Conservation (phyloP, 257 asterid species). For the Ilex aquifolium region DNA sequence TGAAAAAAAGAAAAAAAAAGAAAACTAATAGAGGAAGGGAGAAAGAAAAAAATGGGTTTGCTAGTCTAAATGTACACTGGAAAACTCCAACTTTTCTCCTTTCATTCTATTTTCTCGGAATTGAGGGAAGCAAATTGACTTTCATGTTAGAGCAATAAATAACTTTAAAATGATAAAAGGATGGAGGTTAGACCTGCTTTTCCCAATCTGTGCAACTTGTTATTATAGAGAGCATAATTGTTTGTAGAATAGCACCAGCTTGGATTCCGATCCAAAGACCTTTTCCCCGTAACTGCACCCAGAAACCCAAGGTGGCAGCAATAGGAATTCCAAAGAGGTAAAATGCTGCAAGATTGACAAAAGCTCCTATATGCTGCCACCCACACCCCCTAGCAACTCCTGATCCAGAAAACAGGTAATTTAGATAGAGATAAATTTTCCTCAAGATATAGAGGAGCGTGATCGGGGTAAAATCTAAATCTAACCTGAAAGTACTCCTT, state of each 20-base stretch:
- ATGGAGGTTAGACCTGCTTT: constrained; percentile 35
- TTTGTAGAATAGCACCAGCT: constrained; percentile 49
- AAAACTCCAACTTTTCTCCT: no score
- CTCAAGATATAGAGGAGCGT: not conserved
- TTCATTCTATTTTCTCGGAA: no score
- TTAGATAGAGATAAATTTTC: no score
- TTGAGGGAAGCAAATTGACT: no score
- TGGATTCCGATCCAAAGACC: constrained; percentile 79
- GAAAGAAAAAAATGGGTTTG: no score
- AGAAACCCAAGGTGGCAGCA: constrained; percentile 50
- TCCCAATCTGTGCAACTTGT: constrained; percentile 65
- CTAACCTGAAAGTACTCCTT: constrained; percentile 66
- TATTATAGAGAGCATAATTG: constrained; percentile 35
- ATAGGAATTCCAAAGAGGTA: constrained; percentile 73
- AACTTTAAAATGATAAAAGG: not conserved
- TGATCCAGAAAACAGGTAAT: constrained; percentile 4
- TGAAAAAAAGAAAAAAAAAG: no score
- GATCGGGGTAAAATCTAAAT: not conserved
- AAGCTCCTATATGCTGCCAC: constrained; percentile 86
- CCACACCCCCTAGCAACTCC: constrained; percentile 93
- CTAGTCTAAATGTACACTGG: no score
- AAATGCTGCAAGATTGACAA: constrained; percentile 64
- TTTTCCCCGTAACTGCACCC: constrained; percentile 48
- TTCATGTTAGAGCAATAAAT: no score
- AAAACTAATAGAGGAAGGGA: no score